phyloP scores from a whole-genome alignment of 1,139 yeast species.

The Suhomyces coccinellae region DNA sequence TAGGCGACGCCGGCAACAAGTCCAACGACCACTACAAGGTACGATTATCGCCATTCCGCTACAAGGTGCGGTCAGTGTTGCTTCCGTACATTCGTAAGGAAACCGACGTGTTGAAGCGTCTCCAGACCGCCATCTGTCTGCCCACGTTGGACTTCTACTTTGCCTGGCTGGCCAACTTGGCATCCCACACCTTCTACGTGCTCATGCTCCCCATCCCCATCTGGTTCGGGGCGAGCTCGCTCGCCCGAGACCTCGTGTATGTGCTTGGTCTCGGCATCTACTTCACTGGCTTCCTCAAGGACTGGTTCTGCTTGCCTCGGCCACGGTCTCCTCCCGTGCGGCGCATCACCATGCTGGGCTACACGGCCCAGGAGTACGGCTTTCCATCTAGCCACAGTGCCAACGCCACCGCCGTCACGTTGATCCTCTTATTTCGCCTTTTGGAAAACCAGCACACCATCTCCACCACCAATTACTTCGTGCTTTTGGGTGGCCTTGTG shows the following conservation, averaged over 20 bases:
- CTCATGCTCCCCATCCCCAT: constrained; percentile 80
- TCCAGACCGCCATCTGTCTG: constrained; percentile 56
- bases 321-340: constrained; percentile 92
- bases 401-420: constrained; percentile 80
- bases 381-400: constrained; percentile 94
- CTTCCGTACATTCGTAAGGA: constrained; percentile 67
- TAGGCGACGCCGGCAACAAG: constrained; percentile 70
- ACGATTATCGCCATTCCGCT: constrained; percentile 61
- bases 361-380: constrained; percentile 91
- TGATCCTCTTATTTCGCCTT: constrained; percentile 41
- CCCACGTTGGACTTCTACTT: constrained; percentile 70
- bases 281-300: constrained; percentile 75
- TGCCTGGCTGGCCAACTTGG: constrained; percentile 86
- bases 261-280: constrained; percentile 86
- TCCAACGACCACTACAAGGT: constrained; percentile 64
- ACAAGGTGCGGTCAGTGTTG: constrained; percentile 52
- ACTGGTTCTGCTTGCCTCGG: constrained; percentile 84
- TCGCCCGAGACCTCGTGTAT: constrained; percentile 70
- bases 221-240: constrained; percentile 71
- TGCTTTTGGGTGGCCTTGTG: constrained; percentile 20
- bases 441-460: constrained; percentile 17
- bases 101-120: constrained; percentile 55
- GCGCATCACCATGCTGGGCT: constrained; percentile 83
- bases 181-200: constrained; percentile 92
- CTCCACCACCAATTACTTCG: constrained; percentile 8